These are phyloP conservation scores for Paramecium bursaria DNA, from an alignment of 73 alveolate genomes.

Conservation along the genomic window DNA sequence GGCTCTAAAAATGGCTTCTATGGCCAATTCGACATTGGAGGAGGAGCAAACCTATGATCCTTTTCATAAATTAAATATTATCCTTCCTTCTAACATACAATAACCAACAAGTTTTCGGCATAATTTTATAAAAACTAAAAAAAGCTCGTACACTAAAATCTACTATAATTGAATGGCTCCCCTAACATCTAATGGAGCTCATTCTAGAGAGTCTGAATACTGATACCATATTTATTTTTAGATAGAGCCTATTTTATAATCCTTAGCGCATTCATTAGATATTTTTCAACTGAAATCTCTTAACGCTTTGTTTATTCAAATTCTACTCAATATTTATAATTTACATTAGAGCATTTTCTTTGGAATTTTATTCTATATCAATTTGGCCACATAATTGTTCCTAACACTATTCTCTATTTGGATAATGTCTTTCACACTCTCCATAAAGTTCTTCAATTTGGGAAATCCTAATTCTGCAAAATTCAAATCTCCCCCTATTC, in stretches of 20 bases:
- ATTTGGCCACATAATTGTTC: constrained; percentile 49
- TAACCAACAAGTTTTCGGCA: constrained; percentile 45
- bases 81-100: constrained; percentile 29
- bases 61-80: constrained; percentile 43
- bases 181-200: constrained; percentile 28
- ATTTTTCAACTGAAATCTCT: constrained; percentile 11
- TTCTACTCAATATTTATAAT: not conserved
- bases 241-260: constrained; percentile 7
- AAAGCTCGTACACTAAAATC: constrained; percentile 34
- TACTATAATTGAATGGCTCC: constrained; percentile 34
- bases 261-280: not conserved
- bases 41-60: constrained; percentile 43
- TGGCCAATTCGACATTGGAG: constrained; percentile 13
- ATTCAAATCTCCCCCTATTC: constrained; percentile 29
- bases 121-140: constrained; percentile 53
- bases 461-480: constrained; percentile 53
- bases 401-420: constrained; percentile 32
- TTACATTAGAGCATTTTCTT: constrained; percentile 19
- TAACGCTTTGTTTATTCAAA: not conserved
- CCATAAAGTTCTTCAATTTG: constrained; percentile 32
- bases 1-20: no score
- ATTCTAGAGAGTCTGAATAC: constrained; percentile 14
- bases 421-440: constrained; percentile 53
- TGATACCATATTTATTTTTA: constrained; percentile 46
- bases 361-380: not conserved